Percentiles rank a stretch among this genome's conserved stretches.
Evolutionary conservation across 805 yeast species (phyloP).

Genomic region (Debaryomyces prosopidis): DNA sequence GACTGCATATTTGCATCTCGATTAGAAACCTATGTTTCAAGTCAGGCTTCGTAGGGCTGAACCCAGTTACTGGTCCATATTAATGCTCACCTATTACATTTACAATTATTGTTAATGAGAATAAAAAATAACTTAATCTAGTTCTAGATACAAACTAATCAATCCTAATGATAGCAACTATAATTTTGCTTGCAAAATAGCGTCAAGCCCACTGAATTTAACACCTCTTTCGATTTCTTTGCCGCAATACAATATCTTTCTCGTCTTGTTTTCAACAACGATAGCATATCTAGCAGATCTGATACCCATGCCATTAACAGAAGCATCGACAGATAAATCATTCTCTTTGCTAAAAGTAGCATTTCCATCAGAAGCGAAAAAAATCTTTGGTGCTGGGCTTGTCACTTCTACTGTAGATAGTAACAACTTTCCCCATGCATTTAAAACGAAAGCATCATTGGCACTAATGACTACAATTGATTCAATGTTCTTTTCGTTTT

Average conservation of each 20-base stretch:
- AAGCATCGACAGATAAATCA: conserved; percentile 34
- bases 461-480: conserved; percentile 38
- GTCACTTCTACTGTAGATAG: conserved; percentile 21
- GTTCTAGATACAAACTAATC: too few relatives aligned
- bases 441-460: conserved; percentile 44
- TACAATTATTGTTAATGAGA: too few relatives aligned
- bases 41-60: too few relatives aligned
- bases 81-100: too few relatives aligned
- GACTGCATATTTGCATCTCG: too few relatives aligned
- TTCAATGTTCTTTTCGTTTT: conserved; percentile 27
- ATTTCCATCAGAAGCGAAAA: conserved; percentile 42
- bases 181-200: conserved; percentile 37
- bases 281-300: conserved; percentile 44
- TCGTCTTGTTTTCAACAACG: conserved; percentile 26
- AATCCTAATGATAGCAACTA: conserved; percentile 8
- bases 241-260: conserved; percentile 35
- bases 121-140: too few relatives aligned
- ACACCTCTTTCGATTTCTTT: conserved; percentile 34
- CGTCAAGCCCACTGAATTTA: conserved; percentile 35
- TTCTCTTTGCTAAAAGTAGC: conserved; percentile 31
- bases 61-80: too few relatives aligned
- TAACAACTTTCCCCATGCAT: conserved; percentile 47
- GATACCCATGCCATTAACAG: conserved; percentile 37
- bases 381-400: conserved; percentile 28
- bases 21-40: too few relatives aligned